Evolutionary conservation across 2,329 filamentous ascomycete genomes (phyloP).

Genomic region (Xylaria sp.): DNA sequence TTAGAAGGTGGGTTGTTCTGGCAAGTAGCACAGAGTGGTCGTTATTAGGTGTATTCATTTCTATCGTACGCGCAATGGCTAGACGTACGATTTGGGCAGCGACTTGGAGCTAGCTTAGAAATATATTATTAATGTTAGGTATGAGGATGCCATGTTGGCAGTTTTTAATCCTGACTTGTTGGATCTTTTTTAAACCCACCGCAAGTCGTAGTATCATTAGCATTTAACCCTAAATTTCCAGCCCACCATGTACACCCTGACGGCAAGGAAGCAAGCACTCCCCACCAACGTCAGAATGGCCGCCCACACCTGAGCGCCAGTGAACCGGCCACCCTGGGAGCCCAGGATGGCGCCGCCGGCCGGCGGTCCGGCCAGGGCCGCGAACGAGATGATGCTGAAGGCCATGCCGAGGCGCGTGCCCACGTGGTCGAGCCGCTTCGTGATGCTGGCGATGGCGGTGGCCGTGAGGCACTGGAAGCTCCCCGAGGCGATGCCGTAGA

Average conservation of each 20-base stretch:
- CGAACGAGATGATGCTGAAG: conserved; percentile 43
- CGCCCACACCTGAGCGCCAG: conserved; percentile 40
- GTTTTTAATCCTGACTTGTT: too few relatives aligned
- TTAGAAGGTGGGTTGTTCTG: too few relatives aligned
- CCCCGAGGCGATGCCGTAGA: conserved; percentile 39
- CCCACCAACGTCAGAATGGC: conserved; percentile 35
- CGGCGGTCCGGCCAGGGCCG: conserved; percentile 43
- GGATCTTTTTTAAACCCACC: neutral
- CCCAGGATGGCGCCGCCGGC: conserved; percentile 42
- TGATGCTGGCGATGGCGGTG: conserved; percentile 44
- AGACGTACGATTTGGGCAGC: too few relatives aligned
- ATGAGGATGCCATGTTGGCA: too few relatives aligned
- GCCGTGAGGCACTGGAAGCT: conserved; percentile 46
- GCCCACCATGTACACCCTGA: conserved; percentile 29
- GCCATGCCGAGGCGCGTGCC: conserved; percentile 47
- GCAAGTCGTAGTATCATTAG: conserved; percentile 7
- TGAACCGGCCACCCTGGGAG: conserved; percentile 32
- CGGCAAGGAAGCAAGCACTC: conserved; percentile 27
- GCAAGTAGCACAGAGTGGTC: too few relatives aligned
- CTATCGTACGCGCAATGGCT: too few relatives aligned
- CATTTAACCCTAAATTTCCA: conserved; percentile 26
- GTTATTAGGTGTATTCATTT: too few relatives aligned
- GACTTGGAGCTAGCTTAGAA: too few relatives aligned
- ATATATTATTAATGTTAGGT: too few relatives aligned
- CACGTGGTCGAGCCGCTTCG: conserved; percentile 41